These are phyloP conservation scores for Xylaria sp. DNA, from an alignment of 2,329 filamentous ascomycete species.

Conservation along the genomic window DNA sequence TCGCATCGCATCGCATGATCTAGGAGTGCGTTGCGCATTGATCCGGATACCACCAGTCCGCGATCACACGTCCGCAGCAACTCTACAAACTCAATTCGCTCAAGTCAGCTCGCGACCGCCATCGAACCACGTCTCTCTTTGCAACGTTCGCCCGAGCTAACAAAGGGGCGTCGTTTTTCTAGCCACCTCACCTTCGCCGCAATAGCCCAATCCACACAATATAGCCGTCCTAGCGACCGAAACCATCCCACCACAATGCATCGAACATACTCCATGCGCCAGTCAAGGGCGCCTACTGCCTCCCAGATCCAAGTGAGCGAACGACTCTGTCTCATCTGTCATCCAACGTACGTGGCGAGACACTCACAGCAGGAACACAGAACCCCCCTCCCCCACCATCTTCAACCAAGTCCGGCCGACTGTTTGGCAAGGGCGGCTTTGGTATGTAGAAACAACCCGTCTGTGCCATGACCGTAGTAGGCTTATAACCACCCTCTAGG, in stretches of 20 bases:
- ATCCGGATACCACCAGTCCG: too few species aligned
- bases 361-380: slow-evolving; percentile 49
- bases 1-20: not conserved
- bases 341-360: not conserved
- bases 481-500: slow-evolving; percentile 46
- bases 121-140: too few species aligned
- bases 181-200: not conserved
- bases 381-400: slow-evolving; percentile 93
- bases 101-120: too few species aligned
- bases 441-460: slow-evolving; percentile 61
- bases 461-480: not conserved
- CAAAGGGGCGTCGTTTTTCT: not conserved
- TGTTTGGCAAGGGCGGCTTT: slow-evolving; percentile 86
- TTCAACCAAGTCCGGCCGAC: slow-evolving; percentile 85
- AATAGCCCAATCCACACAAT: not conserved
- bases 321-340: slow-evolving; percentile 1
- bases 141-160: not conserved
- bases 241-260: slow-evolving; percentile 69
- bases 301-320: slow-evolving; percentile 67
- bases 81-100: too few species aligned
- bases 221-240: slow-evolving; percentile 8
- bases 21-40: slow-evolving; percentile 1
- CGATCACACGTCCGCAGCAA: too few species aligned
- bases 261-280: slow-evolving; percentile 98
- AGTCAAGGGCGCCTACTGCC: slow-evolving; percentile 92